phyloP scores from a whole-genome alignment of 176 grass and related monocot genomes.

The Zizania latifolia region DNA sequence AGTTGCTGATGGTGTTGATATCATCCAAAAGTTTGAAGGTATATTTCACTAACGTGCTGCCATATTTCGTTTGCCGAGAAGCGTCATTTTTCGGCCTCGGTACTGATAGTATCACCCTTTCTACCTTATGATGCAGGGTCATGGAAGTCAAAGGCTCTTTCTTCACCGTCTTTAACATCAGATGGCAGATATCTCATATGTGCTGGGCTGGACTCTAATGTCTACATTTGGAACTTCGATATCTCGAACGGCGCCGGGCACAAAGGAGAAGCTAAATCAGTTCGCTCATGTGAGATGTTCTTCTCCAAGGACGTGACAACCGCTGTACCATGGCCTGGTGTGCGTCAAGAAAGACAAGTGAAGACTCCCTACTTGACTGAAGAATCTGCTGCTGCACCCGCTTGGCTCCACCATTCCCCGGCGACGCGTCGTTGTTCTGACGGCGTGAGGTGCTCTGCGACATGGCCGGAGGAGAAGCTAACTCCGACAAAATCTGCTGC shows the following conservation, averaged over 20 bases:
- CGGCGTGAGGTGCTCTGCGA: conserved; percentile 27
- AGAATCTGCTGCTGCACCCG: neutral
- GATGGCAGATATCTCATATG: conserved; percentile 74
- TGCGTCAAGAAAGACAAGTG: neutral
- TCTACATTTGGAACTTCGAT: conserved; percentile 71
- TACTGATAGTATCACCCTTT: neutral
- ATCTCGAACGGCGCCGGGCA: neutral
- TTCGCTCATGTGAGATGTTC: conserved; percentile 57
- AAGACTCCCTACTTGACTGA: conserved; percentile 3
- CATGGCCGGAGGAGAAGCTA: conserved; percentile 88
- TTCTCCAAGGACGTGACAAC: conserved; percentile 52
- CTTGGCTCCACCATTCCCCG: conserved; percentile 16
- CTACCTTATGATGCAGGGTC: conserved; percentile 34
- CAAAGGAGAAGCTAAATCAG: conserved; percentile 37
- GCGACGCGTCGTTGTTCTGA: conserved; percentile 40
- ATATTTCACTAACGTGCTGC: neutral
- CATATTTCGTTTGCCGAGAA: neutral
- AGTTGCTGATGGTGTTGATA: conserved; percentile 52
- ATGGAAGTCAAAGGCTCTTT: conserved; percentile 58
- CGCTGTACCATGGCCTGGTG: conserved; percentile 59
- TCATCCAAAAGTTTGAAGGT: conserved; percentile 73
- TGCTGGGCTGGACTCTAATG: conserved; percentile 53
- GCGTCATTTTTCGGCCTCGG: neutral
- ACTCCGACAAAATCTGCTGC: neutral
- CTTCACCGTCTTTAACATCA: conserved; percentile 57